Conservation (phyloP, 805 yeast genomes). For the Grigorovia jiainica region DNA sequence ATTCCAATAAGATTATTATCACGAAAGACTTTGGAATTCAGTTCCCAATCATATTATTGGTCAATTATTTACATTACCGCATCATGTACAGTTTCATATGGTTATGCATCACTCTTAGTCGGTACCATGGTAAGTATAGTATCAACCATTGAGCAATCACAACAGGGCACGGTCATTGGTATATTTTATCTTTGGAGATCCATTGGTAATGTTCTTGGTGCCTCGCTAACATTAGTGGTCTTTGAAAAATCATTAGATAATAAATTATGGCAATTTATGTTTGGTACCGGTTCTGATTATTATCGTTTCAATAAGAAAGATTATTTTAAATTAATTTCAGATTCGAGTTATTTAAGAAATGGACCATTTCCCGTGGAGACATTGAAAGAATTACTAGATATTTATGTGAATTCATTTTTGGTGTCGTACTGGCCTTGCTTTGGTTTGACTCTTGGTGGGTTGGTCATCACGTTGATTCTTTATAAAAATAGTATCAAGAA, state of each 20-base stretch:
- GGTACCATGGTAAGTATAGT: conserved; percentile 49
- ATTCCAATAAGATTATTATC: conserved; percentile 4
- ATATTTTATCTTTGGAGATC: conserved; percentile 42
- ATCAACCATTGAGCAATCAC: conserved; percentile 34
- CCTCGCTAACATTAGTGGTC: conserved; percentile 33
- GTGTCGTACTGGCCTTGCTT: conserved; percentile 23
- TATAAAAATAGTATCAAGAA: too few relatives aligned
- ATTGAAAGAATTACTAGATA: conserved; percentile 11
- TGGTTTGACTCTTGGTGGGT: conserved; percentile 13
- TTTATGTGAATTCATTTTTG: conserved; percentile 22
- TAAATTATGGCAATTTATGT: conserved; percentile 28
- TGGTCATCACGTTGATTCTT: conserved; percentile 11
- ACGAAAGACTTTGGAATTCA: conserved; percentile 5
- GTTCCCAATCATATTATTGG: conserved; percentile 20
- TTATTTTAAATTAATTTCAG: conserved; percentile 17
- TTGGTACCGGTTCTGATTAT: conserved; percentile 3
- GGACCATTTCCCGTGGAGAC: conserved; percentile 14
- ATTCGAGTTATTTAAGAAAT: conserved; percentile 22
- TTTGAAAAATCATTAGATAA: conserved; percentile 28
- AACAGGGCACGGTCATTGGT: conserved; percentile 42
- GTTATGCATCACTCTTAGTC: conserved; percentile 45
- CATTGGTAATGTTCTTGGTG: conserved; percentile 39
- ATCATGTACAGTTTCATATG: conserved; percentile 35
- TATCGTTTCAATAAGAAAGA: conserved; percentile 16
- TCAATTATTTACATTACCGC: conserved; percentile 22